A percentile compares a stretch with the other conserved stretches of the same genome.
Conservation (phyloP, 148 eudicot genomes). For the Chenopodium formosanum region DNA sequence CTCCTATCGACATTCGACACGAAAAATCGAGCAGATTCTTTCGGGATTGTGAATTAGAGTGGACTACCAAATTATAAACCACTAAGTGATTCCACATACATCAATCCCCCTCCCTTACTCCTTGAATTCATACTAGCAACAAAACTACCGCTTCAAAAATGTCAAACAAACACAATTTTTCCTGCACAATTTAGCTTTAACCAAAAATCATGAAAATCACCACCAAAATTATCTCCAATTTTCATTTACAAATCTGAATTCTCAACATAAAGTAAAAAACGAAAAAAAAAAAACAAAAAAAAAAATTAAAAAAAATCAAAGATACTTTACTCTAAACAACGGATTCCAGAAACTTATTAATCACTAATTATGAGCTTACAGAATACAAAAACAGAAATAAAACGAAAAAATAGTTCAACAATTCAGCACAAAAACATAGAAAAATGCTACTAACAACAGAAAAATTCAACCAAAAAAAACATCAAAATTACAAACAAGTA, state of each 20-base stretch:
- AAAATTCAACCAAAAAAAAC: background rate
- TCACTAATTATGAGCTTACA: background rate
- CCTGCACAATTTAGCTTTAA: background rate
- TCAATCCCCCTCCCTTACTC: background rate
- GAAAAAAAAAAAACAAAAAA: background rate
- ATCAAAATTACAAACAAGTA: background rate
- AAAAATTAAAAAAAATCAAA: background rate
- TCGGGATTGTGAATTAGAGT: background rate
- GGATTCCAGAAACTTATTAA: background rate
- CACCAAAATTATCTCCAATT: background rate
- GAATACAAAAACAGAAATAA: background rate
- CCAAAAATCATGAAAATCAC: background rate
- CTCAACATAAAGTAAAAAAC: background rate
- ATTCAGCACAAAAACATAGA: constrained; percentile 1
- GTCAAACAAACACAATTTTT: background rate
- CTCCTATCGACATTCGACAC: background rate
- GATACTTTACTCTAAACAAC: background rate
- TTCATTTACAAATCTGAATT: constrained; percentile 6
- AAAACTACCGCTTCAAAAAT: background rate
- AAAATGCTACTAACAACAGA: background rate
- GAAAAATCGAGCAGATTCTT: background rate
- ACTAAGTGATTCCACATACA: background rate
- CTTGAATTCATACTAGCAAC: background rate
- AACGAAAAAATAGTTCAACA: constrained; percentile 9
- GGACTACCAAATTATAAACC: background rate